Conservation (phyloP, 345 rosid species). For the Nephelium lappaceum region DNA sequence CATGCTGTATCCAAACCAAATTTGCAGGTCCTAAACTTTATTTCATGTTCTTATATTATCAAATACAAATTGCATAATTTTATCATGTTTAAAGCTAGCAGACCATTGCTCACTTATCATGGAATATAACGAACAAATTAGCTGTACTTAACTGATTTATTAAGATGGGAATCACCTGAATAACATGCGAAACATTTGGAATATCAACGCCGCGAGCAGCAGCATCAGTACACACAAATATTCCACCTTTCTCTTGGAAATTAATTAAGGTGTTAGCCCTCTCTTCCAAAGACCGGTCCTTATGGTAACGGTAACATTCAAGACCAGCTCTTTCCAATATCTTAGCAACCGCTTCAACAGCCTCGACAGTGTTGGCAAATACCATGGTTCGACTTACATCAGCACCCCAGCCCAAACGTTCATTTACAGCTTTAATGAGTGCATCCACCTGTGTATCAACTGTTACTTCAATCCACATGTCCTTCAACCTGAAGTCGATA, state of each 20-base stretch:
- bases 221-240: conserved; percentile 95
- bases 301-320: conserved; percentile 78
- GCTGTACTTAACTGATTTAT: not conserved
- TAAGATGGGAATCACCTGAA: conserved; percentile 65
- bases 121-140: not conserved
- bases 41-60: not conserved
- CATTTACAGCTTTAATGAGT: conserved; percentile 73
- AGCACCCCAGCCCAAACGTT: conserved; percentile 34
- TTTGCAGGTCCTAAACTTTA: not conserved
- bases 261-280: conserved; percentile 64
- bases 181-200: conserved; percentile 84
- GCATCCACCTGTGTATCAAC: conserved; percentile 86
- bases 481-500: conserved; percentile 65
- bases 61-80: not conserved
- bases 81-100: not conserved
- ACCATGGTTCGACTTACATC: conserved; percentile 76
- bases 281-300: conserved; percentile 77
- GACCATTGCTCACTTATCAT: not conserved
- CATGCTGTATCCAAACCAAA: not conserved
- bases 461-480: conserved; percentile 84
- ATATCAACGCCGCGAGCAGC: conserved; percentile 98
- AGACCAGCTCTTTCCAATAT: conserved; percentile 77
- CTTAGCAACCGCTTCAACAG: conserved; percentile 81
- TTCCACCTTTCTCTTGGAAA: conserved; percentile 81
- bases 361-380: conserved; percentile 92